These are phyloP conservation scores for Trichoderma gamsii DNA, from an alignment of 495 filamentous ascomycete species.

Conservation along the genomic window DNA sequence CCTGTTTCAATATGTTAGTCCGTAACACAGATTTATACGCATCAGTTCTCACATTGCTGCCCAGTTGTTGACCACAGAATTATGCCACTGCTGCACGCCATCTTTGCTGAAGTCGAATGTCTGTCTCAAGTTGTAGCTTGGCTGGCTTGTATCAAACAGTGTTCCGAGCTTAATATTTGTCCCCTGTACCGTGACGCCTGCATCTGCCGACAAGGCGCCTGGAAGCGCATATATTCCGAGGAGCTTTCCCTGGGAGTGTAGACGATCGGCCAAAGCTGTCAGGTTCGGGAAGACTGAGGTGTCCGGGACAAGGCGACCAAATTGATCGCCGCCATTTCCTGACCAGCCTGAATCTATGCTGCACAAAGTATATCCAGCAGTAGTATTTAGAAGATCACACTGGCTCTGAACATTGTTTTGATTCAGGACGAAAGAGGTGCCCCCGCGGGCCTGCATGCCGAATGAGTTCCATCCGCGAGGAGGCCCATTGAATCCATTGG, in stretches of 20 bases:
- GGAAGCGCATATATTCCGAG: background rate
- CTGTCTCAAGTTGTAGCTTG: slow-evolving; percentile 2
- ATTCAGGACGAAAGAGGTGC: background rate
- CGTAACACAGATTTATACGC: background rate
- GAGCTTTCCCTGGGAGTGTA: slow-evolving; percentile 5
- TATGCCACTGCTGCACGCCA: slow-evolving; percentile 4
- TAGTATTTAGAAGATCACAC: background rate
- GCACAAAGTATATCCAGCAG: slow-evolving; percentile 3
- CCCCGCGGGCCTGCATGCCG: background rate
- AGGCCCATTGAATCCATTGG: background rate
- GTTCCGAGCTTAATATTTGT: background rate
- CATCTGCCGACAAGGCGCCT: background rate
- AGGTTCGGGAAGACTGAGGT: background rate
- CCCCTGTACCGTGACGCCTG: background rate
- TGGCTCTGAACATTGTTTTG: background rate
- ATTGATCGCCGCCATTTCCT: background rate
- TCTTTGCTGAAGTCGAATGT: background rate
- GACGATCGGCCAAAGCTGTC: background rate
- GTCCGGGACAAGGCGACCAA: background rate
- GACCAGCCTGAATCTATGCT: slow-evolving; percentile 8
- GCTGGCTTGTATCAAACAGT: background rate
- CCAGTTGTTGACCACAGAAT: slow-evolving; percentile 8
- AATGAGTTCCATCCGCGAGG: slow-evolving; percentile 4
- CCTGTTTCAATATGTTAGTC: background rate
- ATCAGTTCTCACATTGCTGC: background rate